Conservation (phyloP, 129 eudicot species). For the Lonicera japonica region DNA sequence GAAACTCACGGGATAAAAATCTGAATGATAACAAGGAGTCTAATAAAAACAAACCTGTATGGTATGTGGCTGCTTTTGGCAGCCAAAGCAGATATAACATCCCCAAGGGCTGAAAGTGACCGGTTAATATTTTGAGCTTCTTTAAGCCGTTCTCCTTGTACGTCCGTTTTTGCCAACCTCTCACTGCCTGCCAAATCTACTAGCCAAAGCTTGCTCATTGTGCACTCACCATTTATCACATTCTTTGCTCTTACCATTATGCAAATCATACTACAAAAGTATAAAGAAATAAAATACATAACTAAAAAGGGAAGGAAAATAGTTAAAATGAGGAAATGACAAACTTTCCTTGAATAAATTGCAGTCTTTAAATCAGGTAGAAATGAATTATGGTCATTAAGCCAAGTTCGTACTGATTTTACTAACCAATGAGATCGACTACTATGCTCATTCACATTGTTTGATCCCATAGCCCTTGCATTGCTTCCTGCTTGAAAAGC, state of each 20-base stretch:
- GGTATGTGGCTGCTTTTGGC: constrained; percentile 38
- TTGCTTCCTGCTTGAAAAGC: constrained; percentile 34
- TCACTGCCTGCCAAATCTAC: constrained; percentile 50
- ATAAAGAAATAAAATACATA: background rate
- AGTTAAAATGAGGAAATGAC: background rate
- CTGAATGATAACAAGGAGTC: background rate
- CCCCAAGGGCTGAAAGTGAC: constrained; percentile 42
- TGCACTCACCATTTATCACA: constrained; percentile 37
- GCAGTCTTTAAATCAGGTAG: no score
- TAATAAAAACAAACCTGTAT: constrained; percentile 25
- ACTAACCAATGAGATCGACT: constrained; percentile 44
- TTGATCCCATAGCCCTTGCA: constrained; percentile 40
- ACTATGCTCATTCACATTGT: constrained; percentile 42
- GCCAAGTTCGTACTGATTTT: background rate
- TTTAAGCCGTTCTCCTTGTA: constrained; percentile 39
- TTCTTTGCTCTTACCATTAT: constrained; percentile 35
- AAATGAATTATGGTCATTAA: background rate
- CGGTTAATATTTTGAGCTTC: constrained; percentile 42
- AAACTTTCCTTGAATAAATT: constrained; percentile 2
- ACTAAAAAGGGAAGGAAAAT: background rate
- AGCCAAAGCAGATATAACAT: constrained; percentile 45
- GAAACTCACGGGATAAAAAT: background rate
- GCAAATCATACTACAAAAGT: constrained; percentile 30
- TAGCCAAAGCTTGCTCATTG: constrained; percentile 50
- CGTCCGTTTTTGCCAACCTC: constrained; percentile 38